phyloP scores from a whole-genome alignment of 202 grass and related monocot genomes.

The Panicum virgatum region DNA sequence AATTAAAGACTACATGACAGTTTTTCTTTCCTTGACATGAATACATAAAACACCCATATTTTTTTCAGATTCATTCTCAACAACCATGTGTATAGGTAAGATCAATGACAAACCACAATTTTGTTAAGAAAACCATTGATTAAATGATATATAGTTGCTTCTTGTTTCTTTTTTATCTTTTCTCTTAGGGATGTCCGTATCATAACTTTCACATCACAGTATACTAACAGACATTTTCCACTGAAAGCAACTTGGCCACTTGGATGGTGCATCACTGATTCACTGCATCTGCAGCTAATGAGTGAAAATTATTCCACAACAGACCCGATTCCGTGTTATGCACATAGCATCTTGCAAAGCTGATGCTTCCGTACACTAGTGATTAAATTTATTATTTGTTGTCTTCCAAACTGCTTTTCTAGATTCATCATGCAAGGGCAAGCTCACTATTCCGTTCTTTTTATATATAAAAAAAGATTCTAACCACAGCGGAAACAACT shows the following conservation, averaged over 20 bases:
- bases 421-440: background rate
- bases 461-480: no score
- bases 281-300: background rate
- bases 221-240: conserved; percentile 6
- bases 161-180: background rate
- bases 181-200: background rate
- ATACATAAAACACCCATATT: background rate
- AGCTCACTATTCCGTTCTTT: background rate
- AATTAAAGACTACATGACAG: background rate
- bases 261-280: background rate
- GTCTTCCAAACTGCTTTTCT: background rate
- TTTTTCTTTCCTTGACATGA: background rate
- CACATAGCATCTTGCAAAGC: conserved; percentile 19
- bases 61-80: conserved; percentile 6
- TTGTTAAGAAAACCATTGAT: conserved; percentile 4
- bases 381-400: conserved; percentile 20
- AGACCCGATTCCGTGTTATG: conserved; percentile 26
- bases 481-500: background rate
- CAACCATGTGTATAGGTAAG: background rate
- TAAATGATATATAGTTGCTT: background rate
- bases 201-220: background rate
- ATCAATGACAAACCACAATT: background rate
- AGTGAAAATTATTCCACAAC: background rate
- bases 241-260: background rate
- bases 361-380: background rate